Evolutionary conservation across 169 alveolate species (phyloP).

Genomic region (Plasmodium berghei): DNA sequence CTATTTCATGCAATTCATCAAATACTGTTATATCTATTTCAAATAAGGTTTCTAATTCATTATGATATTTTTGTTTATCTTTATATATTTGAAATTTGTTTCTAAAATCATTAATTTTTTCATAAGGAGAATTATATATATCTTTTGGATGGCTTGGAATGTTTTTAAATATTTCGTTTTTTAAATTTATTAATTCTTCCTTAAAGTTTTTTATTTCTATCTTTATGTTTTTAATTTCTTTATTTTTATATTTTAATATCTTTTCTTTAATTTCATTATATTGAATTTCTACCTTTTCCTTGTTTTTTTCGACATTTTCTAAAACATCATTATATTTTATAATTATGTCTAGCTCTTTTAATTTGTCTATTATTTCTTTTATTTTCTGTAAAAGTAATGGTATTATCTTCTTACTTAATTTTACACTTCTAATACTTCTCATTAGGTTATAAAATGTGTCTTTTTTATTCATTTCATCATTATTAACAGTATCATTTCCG

Average conservation of each 20-base stretch:
- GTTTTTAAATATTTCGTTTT: constrained; percentile 79
- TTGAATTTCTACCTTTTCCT: constrained; percentile 88
- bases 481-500: neutral
- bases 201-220: constrained; percentile 42
- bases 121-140: constrained; percentile 83
- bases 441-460: constrained; percentile 66
- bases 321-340: constrained; percentile 77
- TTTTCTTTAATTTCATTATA: constrained; percentile 90
- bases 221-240: constrained; percentile 63
- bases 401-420: constrained; percentile 52
- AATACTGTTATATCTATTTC: constrained; percentile 93
- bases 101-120: constrained; percentile 86
- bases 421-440: constrained; percentile 63
- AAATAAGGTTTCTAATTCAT: constrained; percentile 93
- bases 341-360: constrained; percentile 39
- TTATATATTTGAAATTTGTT: constrained; percentile 86
- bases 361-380: constrained; percentile 59
- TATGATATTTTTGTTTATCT: constrained; percentile 88
- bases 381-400: constrained; percentile 64
- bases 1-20: constrained; percentile 92
- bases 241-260: constrained; percentile 78
- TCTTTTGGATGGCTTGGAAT: constrained; percentile 78
- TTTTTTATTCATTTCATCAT: constrained; percentile 23
- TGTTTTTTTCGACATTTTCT: constrained; percentile 81
- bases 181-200: constrained; percentile 79